These are phyloP conservation scores for Medakamo hakoo DNA, from an alignment of 139 green algal species.

Conservation along the genomic window DNA sequence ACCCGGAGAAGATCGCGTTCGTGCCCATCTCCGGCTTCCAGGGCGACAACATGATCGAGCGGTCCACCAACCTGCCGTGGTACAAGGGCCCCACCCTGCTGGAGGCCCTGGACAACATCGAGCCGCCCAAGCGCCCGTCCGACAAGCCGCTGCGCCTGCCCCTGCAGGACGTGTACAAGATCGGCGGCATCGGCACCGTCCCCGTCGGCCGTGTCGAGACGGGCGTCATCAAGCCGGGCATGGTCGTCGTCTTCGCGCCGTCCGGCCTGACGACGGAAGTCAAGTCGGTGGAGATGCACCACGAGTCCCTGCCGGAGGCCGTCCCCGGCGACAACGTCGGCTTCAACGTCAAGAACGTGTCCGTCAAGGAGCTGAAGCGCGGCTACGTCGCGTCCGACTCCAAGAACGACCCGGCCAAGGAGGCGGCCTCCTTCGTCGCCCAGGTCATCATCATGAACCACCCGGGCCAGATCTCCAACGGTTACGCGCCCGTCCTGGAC, in stretches of 20 bases:
- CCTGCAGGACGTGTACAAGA: slow-evolving; percentile 95
- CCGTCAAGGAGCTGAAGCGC: slow-evolving; percentile 39
- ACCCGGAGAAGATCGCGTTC: slow-evolving; percentile 75
- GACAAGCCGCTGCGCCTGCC: slow-evolving; percentile 76
- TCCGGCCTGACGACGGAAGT: slow-evolving; percentile 28
- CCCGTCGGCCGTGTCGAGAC: slow-evolving; percentile 95
- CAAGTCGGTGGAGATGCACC: slow-evolving; percentile 95
- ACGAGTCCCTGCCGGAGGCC: slow-evolving; percentile 87
- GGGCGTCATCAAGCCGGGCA: slow-evolving; percentile 81
- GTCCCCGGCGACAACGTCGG: slow-evolving; percentile 96
- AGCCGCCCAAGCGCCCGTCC: slow-evolving; percentile 67
- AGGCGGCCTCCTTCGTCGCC: slow-evolving; percentile 36
- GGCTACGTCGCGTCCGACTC: slow-evolving; percentile 46
- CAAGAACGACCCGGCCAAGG: slow-evolving; percentile 46
- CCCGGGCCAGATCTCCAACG: slow-evolving; percentile 37
- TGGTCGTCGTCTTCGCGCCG: slow-evolving; percentile 78
- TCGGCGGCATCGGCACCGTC: slow-evolving; percentile 97
- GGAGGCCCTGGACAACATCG: slow-evolving; percentile 77
- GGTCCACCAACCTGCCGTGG: slow-evolving; percentile 88
- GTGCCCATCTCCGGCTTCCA: slow-evolving; percentile 97
- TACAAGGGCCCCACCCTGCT: slow-evolving; percentile 78
- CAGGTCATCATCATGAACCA: slow-evolving; percentile 58
- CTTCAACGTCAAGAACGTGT: slow-evolving; percentile 96
- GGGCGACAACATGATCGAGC: slow-evolving; percentile 98
- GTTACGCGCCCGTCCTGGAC: slow-evolving; percentile 46